Conservation (phyloP, 805 yeast genomes). For the Myxozyma melibiosi region DNA sequence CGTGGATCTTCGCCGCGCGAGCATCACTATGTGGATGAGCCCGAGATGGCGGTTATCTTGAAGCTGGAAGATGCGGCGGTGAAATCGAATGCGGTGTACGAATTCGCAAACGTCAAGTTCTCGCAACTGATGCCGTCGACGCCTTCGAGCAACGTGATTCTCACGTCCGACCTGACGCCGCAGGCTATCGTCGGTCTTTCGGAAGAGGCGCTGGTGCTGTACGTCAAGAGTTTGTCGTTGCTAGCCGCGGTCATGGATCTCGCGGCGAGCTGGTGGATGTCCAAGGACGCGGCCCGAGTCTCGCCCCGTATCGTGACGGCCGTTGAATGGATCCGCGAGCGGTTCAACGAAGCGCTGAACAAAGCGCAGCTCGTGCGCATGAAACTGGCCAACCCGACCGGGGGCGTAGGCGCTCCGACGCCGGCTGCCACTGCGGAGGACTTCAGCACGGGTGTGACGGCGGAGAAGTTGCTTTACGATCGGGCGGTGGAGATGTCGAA, state of each 20-base stretch:
- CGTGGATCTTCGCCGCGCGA: slow-evolving; percentile 16
- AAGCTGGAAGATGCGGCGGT: slow-evolving; percentile 57
- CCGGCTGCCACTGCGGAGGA: slow-evolving; percentile 2
- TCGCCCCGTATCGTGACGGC: slow-evolving; percentile 46
- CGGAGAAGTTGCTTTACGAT: slow-evolving; percentile 76
- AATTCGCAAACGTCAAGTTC: slow-evolving; percentile 89
- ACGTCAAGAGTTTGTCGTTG: slow-evolving; percentile 79
- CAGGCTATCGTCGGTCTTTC: slow-evolving; percentile 53
- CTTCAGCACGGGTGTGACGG: slow-evolving; percentile 44
- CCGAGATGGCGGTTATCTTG: slow-evolving; percentile 19
- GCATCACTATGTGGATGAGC: slow-evolving; percentile 24
- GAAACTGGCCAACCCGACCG: slow-evolving; percentile 30
- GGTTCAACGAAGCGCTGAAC: slow-evolving; percentile 84
- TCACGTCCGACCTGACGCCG: slow-evolving; percentile 38
- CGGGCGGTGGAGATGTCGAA: slow-evolving; percentile 92
- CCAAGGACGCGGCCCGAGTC: slow-evolving; percentile 41
- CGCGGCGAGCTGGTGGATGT: slow-evolving; percentile 90
- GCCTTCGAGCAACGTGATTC: slow-evolving; percentile 23
- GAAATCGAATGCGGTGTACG: slow-evolving; percentile 83
- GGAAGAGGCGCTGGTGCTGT: slow-evolving; percentile 83
- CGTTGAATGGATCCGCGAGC: slow-evolving; percentile 90
- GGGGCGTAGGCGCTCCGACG: not conserved
- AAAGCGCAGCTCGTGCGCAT: slow-evolving; percentile 76
- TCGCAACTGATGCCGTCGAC: slow-evolving; percentile 80
- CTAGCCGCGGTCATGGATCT: slow-evolving; percentile 83